These are phyloP conservation scores for Meyerozyma elateridarum DNA, from an alignment of 1,139 yeast genomes.

Conservation along the genomic window DNA sequence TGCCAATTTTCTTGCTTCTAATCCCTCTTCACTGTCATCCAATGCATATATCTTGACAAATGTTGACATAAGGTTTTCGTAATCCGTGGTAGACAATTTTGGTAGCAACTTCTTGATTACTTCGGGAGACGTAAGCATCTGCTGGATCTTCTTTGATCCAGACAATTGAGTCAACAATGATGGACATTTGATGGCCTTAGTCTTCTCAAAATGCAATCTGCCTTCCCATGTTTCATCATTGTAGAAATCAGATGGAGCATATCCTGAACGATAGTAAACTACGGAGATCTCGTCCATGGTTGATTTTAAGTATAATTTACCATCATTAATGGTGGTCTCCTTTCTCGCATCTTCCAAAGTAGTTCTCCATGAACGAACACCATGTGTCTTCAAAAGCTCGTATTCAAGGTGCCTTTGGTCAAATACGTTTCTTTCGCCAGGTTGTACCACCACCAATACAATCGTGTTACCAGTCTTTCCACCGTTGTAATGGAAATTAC, in stretches of 20 bases:
- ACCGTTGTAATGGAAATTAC: constrained; percentile 49
- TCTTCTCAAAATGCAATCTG: constrained; percentile 64
- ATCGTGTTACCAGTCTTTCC: constrained; percentile 32
- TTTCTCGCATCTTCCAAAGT: constrained; percentile 57
- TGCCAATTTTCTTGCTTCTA: constrained; percentile 62
- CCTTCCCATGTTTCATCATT: constrained; percentile 69
- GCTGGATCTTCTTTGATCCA: constrained; percentile 92
- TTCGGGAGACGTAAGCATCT: constrained; percentile 59
- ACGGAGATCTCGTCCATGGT: constrained; percentile 75
- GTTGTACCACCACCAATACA: constrained; percentile 79
- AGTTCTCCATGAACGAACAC: constrained; percentile 58
- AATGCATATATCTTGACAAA: constrained; percentile 86
- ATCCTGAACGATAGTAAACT: constrained; percentile 87
- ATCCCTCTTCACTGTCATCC: constrained; percentile 65
- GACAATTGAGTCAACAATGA: constrained; percentile 82
- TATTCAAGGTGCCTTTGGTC: constrained; percentile 88
- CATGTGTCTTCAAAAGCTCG: constrained; percentile 51
- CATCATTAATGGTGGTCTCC: constrained; percentile 34
- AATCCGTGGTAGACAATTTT: constrained; percentile 18
- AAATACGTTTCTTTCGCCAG: constrained; percentile 80
- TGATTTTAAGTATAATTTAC: constrained; percentile 45
- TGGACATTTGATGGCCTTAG: constrained; percentile 87
- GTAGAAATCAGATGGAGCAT: constrained; percentile 72
- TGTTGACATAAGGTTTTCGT: constrained; percentile 45
- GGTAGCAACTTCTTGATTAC: constrained; percentile 47